Percentiles rank a stretch among this genome's conserved stretches.
phyloP scores from a whole-genome alignment of 306 rosid species.

The Dryas drummondii region DNA sequence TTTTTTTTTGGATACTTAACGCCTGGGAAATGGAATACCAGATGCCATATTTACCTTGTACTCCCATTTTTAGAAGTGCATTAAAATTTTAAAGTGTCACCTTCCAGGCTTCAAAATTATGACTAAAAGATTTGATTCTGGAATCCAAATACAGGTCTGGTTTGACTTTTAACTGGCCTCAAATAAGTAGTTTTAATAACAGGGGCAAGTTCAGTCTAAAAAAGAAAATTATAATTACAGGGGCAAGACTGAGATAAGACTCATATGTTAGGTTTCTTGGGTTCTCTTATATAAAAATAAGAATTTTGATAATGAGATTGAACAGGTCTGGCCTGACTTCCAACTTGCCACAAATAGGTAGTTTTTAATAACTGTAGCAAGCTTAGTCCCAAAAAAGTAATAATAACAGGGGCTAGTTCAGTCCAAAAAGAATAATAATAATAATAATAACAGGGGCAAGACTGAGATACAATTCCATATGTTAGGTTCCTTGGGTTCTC shows the following conservation, averaged over 20 bases:
- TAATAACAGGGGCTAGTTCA: not conserved
- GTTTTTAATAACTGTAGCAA: not conserved
- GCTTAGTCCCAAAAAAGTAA: not conserved
- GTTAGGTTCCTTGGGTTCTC: not conserved
- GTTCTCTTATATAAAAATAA: too few relatives aligned
- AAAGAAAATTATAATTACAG: too few relatives aligned
- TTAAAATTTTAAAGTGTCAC: not conserved
- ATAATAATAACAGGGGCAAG: not conserved
- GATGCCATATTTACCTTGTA: constrained; percentile 9
- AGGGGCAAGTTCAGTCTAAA: too few relatives aligned
- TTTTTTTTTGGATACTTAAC: not conserved
- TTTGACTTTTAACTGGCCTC: not conserved
- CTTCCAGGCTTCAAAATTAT: not conserved
- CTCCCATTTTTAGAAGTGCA: not conserved
- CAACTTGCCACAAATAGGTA: not conserved
- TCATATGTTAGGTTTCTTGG: too few relatives aligned
- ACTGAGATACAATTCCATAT: not conserved
- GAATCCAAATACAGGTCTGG: not conserved
- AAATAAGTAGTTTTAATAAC: not conserved
- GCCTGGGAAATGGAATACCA: not conserved
- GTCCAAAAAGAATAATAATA: too few relatives aligned
- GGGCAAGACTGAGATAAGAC: too few relatives aligned
- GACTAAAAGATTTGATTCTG: not conserved
- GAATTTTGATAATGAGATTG: too few relatives aligned
- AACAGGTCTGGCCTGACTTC: not conserved